Conservation (phyloP, 2,329 filamentous ascomycete species). For the Botryotinia convoluta region DNA sequence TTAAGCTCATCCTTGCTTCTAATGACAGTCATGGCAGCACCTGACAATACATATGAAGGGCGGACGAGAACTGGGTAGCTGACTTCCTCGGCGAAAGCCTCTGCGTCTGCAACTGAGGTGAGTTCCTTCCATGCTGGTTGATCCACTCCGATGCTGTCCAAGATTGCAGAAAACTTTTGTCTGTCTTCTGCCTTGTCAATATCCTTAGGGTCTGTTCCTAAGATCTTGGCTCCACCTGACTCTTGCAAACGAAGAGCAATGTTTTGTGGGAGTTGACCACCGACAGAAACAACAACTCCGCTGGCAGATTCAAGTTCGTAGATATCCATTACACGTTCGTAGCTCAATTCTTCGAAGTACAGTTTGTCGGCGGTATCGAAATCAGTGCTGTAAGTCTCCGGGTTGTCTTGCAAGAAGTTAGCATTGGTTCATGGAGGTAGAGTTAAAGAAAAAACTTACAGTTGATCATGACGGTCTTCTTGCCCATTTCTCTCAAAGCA, state of each 20-base stretch:
- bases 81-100: conserved; percentile 79
- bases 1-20: conserved; percentile 83
- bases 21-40: conserved; percentile 98
- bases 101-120: conserved; percentile 83
- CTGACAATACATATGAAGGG: conserved; percentile 92
- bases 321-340: conserved; percentile 98
- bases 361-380: conserved; percentile 86
- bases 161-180: conserved; percentile 96
- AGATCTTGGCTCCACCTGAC: conserved; percentile 80
- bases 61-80: conserved; percentile 94
- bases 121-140: conserved; percentile 98
- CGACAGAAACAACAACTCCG: conserved; percentile 92
- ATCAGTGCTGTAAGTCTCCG: conserved; percentile 77
- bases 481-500: conserved; percentile 78
- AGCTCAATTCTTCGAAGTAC: conserved; percentile 96
- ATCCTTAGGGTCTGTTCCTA: conserved; percentile 88
- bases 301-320: conserved; percentile 85
- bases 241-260: conserved; percentile 94
- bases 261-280: conserved; percentile 95
- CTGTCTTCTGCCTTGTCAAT: conserved; percentile 98
- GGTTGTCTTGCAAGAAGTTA: conserved; percentile 25
- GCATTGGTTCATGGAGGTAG: background rate
- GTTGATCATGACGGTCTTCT: conserved; percentile 99
- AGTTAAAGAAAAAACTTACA: background rate
- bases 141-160: conserved; percentile 94